Evolutionary conservation across 1,284 basidiomycete genomes (phyloP).

Genomic region (Gymnopus androsaceus): DNA sequence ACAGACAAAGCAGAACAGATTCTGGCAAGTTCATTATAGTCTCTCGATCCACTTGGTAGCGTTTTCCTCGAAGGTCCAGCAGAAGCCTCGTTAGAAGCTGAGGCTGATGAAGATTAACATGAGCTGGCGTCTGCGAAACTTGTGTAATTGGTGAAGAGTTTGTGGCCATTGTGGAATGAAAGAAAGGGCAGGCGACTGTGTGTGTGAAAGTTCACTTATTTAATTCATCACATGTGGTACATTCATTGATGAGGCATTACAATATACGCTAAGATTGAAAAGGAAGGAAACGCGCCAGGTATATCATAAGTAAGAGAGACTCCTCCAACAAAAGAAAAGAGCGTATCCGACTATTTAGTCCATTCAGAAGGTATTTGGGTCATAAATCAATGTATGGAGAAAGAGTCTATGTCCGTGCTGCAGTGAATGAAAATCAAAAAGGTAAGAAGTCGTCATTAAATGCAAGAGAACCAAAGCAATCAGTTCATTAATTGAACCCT

Average conservation of each 20-base stretch:
- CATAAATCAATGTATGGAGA: slow-evolving; percentile 7
- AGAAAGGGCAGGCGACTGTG: background rate
- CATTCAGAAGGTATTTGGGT: background rate
- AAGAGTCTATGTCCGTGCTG: slow-evolving; percentile 4
- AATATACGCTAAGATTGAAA: slow-evolving; percentile 14
- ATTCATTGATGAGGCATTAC: slow-evolving; percentile 8
- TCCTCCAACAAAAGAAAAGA: slow-evolving; percentile 2
- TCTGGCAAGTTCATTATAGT: slow-evolving; percentile 98
- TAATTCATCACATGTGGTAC: background rate
- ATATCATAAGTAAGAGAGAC: background rate
- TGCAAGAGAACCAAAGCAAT: slow-evolving; percentile 7
- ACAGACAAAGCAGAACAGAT: slow-evolving; percentile 93
- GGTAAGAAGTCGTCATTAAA: background rate
- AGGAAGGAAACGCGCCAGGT: slow-evolving; percentile 9
- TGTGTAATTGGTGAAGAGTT: slow-evolving; percentile 84
- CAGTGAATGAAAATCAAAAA: slow-evolving; percentile 1
- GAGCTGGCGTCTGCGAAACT: slow-evolving; percentile 74
- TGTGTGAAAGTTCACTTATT: background rate
- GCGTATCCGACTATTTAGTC: background rate
- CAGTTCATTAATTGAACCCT: slow-evolving; percentile 9
- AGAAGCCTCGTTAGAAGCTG: slow-evolving; percentile 85
- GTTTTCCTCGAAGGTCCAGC: slow-evolving; percentile 88
- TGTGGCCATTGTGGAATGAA: slow-evolving; percentile 33
- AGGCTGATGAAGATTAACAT: slow-evolving; percentile 68
- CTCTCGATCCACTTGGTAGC: slow-evolving; percentile 96